Evolutionary conservation across 2,329 filamentous ascomycete species (phyloP), one percentile per base, ranked within the genome.

Genomic region (Dactylonectria estremocensis): DNA sequence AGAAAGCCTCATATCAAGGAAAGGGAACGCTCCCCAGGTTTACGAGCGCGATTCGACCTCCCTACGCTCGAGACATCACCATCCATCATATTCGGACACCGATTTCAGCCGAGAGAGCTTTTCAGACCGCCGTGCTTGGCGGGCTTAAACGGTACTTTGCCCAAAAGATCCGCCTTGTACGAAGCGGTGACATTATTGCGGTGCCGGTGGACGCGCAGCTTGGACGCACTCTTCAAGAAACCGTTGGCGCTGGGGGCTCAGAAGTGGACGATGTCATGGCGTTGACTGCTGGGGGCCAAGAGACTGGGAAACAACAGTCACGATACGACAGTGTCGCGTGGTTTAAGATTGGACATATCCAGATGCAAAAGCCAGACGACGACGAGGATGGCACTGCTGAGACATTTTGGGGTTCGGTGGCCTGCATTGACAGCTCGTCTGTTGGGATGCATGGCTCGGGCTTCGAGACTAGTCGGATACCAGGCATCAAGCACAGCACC

Each of bases 371-470:
- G 73, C 80, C 77, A 73, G 91, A 84, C 73, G 85, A 76, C 75
- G 84, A 88, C 8, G 85, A 88, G n/a, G 88, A 90, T 37, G 88
- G 89, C 14, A 85, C 89, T 2, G 87, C 88, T 3, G 89, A 91
- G 55, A 91, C 93, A 59, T 84, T 91, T 9, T 99, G 96, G 96
- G 94, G 94, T 43, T 93, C 93, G 1, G 91, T 95, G 45, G 94
- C 93, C 3, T 92, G 92, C 53, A 94, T 99, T 55, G 95, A 98
- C 79, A 93, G 93, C 50, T 89, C 92, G 7, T 93, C 91, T 66
- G 97, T 97, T 3, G 92, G 94, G 67, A 95, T 98, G 86, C 93
- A 95, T 66, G 95, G 97, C 77, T 95, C 95, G 40, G 96, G 96
- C 3, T 97, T 92, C 71, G 93, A 95, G 76, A 93, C 93, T 52